Conservation (phyloP, 805 yeast species). For the Saccharomycopsis oosterbeekiorum region DNA sequence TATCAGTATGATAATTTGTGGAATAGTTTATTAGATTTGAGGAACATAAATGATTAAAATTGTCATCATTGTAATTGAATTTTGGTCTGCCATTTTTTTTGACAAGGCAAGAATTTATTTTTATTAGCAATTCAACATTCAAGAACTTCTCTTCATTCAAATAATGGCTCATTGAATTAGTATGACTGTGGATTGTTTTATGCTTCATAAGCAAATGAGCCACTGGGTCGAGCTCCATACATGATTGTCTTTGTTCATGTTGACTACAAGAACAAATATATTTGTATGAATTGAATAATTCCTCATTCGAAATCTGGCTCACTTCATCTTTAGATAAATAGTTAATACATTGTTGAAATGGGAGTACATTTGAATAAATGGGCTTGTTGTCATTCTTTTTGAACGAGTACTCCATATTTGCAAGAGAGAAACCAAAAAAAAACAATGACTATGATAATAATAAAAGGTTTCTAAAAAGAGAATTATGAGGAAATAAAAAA, state of each 20-base stretch:
- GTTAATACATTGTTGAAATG: background rate
- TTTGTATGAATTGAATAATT: slow-evolving; percentile 1
- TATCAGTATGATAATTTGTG: background rate
- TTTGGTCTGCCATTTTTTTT: background rate
- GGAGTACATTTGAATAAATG: background rate
- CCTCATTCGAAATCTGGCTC: background rate
- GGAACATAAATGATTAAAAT: slow-evolving; percentile 5
- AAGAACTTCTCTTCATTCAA: background rate
- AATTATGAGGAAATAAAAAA: background rate
- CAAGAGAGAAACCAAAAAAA: background rate
- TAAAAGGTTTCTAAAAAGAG: background rate
- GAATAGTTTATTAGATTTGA: slow-evolving; percentile 7
- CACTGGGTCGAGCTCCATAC: background rate
- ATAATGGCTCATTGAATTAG: background rate
- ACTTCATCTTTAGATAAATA: background rate
- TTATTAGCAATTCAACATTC: background rate
- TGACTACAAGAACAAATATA: background rate
- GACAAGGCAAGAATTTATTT: background rate
- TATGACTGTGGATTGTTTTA: background rate
- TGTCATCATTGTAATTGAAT: slow-evolving; percentile 11
- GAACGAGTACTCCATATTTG: background rate
- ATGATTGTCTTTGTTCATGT: background rate
- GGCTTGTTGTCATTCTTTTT: background rate
- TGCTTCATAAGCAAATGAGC: background rate
- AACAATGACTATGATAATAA: too few relatives aligned